Evolutionary conservation across 78 protist species (phyloP).

Genomic region (Tieghemostelium lacteum): DNA sequence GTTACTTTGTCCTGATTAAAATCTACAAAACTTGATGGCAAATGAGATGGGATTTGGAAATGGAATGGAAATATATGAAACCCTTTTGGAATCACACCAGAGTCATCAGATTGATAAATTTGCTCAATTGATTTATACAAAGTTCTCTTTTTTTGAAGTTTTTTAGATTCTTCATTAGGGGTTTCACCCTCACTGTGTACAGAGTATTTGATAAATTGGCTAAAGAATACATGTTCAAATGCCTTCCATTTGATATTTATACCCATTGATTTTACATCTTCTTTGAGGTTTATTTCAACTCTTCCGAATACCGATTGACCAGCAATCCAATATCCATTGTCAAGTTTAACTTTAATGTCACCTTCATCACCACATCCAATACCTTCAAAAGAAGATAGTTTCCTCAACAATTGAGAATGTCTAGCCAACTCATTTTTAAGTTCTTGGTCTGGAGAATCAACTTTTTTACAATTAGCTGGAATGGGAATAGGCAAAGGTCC

Average conservation of each 20-base stretch:
- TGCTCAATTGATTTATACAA: neutral
- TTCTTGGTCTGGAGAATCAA: too few relatives aligned
- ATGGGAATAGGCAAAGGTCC: too few relatives aligned
- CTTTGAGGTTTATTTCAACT: neutral
- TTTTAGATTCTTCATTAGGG: neutral
- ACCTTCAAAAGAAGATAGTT: too few relatives aligned
- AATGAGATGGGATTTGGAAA: slow-evolving; percentile 8
- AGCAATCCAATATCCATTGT: slow-evolving; percentile 1
- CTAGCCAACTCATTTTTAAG: too few relatives aligned
- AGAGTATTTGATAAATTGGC: neutral
- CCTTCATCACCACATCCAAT: neutral
- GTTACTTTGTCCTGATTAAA: neutral
- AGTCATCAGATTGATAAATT: slow-evolving; percentile 5
- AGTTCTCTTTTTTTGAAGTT: slow-evolving; percentile 1
- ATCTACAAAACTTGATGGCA: neutral
- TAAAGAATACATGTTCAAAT: slow-evolving; percentile 11
- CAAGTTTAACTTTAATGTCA: slow-evolving; percentile 8
- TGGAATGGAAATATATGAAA: slow-evolving; percentile 14
- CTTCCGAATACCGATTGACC: slow-evolving; percentile 23
- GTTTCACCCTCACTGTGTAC: neutral
- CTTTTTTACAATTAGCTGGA: too few relatives aligned
- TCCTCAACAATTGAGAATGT: too few relatives aligned
- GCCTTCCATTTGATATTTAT: slow-evolving; percentile 13
- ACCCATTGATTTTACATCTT: slow-evolving; percentile 15
- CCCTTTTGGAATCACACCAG: neutral